Conservation (phyloP, 345 rosid species). For the Angophora floribunda region DNA sequence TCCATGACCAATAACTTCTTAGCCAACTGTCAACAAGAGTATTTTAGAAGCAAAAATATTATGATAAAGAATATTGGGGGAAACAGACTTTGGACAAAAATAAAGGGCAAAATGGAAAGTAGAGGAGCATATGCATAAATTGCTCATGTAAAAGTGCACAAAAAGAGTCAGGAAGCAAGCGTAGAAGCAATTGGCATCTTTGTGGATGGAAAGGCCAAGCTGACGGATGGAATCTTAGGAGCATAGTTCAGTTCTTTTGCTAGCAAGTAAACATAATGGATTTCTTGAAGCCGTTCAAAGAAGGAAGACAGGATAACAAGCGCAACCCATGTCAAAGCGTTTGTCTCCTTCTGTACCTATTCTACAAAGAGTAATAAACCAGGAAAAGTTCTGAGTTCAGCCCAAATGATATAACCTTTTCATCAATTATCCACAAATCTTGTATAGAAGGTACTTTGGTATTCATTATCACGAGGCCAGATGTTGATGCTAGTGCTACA, state of each 20-base stretch:
- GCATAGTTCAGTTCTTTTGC: background rate
- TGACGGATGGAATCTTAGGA: background rate
- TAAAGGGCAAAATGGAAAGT: background rate
- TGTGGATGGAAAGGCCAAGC: background rate
- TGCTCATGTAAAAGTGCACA: background rate
- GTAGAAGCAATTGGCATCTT: background rate
- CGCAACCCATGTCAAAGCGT: background rate
- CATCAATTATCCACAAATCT: background rate
- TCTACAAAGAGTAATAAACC: background rate
- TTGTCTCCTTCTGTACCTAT: background rate
- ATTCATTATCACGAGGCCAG: background rate
- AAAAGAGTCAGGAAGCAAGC: background rate
- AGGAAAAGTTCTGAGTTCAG: background rate
- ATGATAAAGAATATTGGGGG: background rate
- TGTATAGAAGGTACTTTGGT: background rate
- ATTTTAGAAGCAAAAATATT: background rate
- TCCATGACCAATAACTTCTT: conserved; percentile 33
- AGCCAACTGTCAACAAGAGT: background rate
- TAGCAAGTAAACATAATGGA: background rate
- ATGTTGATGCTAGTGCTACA: background rate
- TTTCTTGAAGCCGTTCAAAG: background rate
- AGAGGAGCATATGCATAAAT: background rate
- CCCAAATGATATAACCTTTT: background rate
- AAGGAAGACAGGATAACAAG: background rate
- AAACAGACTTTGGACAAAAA: background rate